A percentile compares a stretch with the other conserved stretches of the same genome.
Evolutionary conservation across 139 green algal genomes (phyloP).

Genomic region (Coelastrella sp.): DNA sequence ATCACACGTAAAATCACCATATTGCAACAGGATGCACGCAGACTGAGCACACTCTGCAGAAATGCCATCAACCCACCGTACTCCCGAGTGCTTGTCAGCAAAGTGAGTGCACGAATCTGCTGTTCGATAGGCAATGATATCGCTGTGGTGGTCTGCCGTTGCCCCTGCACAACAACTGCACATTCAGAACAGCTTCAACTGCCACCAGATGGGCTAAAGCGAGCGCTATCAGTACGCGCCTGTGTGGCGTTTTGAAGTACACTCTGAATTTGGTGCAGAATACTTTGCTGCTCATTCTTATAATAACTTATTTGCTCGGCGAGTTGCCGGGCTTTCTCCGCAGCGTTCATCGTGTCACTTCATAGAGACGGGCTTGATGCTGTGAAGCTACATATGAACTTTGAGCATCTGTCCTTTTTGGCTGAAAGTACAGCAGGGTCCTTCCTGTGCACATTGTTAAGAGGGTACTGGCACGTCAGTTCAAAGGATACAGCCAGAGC

Average conservation of each 20-base stretch:
- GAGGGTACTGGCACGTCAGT: background rate
- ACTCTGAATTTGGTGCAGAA: background rate
- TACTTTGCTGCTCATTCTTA: conserved; percentile 1
- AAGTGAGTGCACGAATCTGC: conserved; percentile 25
- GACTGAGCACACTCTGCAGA: background rate
- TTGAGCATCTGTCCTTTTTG: too few species aligned
- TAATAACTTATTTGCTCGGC: background rate
- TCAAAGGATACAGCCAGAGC: background rate
- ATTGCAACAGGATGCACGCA: background rate
- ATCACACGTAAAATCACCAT: background rate
- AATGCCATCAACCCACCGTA: conserved; percentile 33
- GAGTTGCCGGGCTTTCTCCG: conserved; percentile 16
- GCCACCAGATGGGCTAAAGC: background rate
- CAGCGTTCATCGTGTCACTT: conserved; percentile 25
- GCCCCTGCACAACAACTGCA: background rate
- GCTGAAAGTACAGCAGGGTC: too few species aligned
- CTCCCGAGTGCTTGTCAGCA: conserved; percentile 31
- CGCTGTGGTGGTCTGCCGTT: background rate
- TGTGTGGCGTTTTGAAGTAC: background rate
- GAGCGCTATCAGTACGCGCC: background rate
- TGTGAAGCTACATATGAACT: too few species aligned
- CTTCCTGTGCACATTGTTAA: background rate
- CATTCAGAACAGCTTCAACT: conserved; percentile 18
- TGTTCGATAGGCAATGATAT: background rate
- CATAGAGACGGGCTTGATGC: too few species aligned